A percentile compares a stretch with the other conserved stretches of the same genome.
These are phyloP conservation scores for Dentiscutata heterogama DNA, from an alignment of 371 early-diverging fungal species.

Conservation along the genomic window DNA sequence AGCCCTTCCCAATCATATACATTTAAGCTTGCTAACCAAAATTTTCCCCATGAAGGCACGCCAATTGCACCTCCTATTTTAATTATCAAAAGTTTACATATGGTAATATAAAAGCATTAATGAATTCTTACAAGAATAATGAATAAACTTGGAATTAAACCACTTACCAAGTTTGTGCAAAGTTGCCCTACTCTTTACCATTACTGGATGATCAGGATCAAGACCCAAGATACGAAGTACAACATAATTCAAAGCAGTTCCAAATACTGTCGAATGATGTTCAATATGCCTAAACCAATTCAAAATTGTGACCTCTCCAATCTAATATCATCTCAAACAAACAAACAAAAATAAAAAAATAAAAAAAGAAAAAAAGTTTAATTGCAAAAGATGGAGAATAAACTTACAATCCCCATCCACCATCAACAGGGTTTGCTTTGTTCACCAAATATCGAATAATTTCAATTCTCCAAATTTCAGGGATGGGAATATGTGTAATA, in stretches of 20 bases:
- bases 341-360: no score
- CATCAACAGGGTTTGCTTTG: conserved; percentile 84
- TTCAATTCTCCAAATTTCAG: conserved; percentile 74
- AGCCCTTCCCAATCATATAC: conserved; percentile 96
- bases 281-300: conserved; percentile 82
- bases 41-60: conserved; percentile 97
- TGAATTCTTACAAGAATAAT: not conserved
- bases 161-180: conserved; percentile 82
- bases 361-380: not conserved
- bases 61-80: conserved; percentile 82
- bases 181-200: conserved; percentile 84
- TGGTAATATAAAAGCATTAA: not conserved
- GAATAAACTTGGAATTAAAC: not conserved
- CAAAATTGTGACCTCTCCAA: not conserved
- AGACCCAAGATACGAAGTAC: conserved; percentile 91
- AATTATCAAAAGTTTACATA: not conserved
- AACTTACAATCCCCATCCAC: conserved; percentile 94
- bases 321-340: not conserved
- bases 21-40: conserved; percentile 91
- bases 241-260: conserved; percentile 95
- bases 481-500: conserved; percentile 77
- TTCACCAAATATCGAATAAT: conserved; percentile 90
- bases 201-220: conserved; percentile 86
- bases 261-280: conserved; percentile 93
- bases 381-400: conserved; percentile 19